Base-by-base conservation (phyloP, 306 rosid genomes). In the Neltuma alba region DNA sequence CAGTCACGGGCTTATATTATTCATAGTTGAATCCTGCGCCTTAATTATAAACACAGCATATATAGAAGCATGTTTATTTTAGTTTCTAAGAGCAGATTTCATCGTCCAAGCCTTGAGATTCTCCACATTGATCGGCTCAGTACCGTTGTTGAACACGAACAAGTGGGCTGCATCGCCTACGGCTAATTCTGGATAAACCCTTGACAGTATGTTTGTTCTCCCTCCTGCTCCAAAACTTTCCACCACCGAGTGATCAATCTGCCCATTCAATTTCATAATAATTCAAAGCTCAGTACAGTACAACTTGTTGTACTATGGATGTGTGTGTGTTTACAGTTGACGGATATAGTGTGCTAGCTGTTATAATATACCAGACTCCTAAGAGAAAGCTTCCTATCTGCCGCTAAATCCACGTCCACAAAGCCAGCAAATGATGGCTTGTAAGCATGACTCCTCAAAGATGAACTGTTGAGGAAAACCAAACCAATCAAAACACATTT, bases 161-260 rank as follows among this genome's bases (percentile, higher is more conserved):
- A 95, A 79, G 77, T 90, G 92, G 66, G 97, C 93, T 44, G 70
- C 42, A 7, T 21, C 21, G 5, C 2, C 0, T 13, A 91, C 86
- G 6, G 98, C 98, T 10, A 85, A 42, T 2, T 20, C 60, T 5
- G 99, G 99, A 81, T 92, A 95, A 63, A 92, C 96, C 76, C 99
- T 90, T 0, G 97, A 86, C 40, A 90, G 80, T 15, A 95, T 90
- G 83, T 89, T 87, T 62, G 98, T 90, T 84, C 82, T 92, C 9
- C 97, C 99, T 79, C 89, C 90, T 7, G 73, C 94, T 73, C 92
- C 99, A 63, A 87, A 92, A 69, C 90, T 95, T 60, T 93, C 97
- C 69, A 95, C 97, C 3, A 93, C 94, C 0, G 98, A 95, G 52
- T 91, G 97, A 87, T 95, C 99, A 80, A 92, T 91, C 99, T 95